Evolutionary conservation across 2,329 filamentous ascomycete genomes (phyloP), one percentile per base, ranked within the genome.

Genomic region (Paramyrothecium sp.): DNA sequence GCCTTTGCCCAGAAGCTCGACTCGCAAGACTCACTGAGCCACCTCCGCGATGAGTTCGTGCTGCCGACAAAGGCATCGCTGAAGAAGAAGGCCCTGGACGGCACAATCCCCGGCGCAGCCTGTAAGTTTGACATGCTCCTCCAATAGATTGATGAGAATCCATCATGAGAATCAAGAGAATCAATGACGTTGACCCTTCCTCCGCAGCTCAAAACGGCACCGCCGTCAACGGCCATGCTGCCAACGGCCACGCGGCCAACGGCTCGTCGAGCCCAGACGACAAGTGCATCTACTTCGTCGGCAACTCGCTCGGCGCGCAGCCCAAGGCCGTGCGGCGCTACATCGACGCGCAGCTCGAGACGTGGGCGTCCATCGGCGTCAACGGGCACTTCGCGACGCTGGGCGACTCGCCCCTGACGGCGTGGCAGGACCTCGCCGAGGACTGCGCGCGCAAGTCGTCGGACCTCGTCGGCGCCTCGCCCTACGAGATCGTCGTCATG

Each of bases 281-380:
- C 51, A 66, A 69, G 57, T 71, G 72, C 58, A 88, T 91, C 58
- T 97, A 97, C 73, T 87, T 97, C 61, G 94, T 92, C 63, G 93
- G 93, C 56, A 96, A 97, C 76, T 96, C 92, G 0, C 82, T 97
- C 1, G 92, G 92, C 41, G 83, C 94, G 3, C 92, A 97, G 71
- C 92, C 93, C 49, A 86, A 83, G 60, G 82, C 83, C 16, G 87
- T 88, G 0, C 79, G 83, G 19, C 76, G 81, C 17, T 87, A 91
- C 60, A 75, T 96, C 60, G 78, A 87, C 50, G 82, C 86, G 5
- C 92, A 96, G 63, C 82, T 96, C 1, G 84, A 89, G 60, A 92
- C 91, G 3, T 97, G 93, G 92, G 89, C 89, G 0, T 89, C 87
- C 0, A 89, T 95, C 62, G 92, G 89, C 19, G 92, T 97, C 21